Evolutionary conservation across 805 yeast species (phyloP), one percentile per base, ranked within the genome.

Genomic region (Candida koratica): DNA sequence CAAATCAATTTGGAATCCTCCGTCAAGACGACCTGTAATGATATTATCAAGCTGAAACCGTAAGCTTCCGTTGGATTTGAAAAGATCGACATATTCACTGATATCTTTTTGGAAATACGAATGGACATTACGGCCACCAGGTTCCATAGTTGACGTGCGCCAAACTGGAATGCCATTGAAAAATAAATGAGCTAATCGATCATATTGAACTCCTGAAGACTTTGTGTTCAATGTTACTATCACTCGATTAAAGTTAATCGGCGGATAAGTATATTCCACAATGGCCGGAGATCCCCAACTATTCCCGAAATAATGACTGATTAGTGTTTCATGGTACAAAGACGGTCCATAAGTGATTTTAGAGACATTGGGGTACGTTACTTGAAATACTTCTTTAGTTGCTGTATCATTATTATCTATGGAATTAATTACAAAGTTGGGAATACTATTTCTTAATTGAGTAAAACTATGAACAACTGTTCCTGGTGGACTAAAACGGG

Each of bases 91-190:
- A 51, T 74, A 84, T 11, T 61, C 53, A 2, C 88, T 69, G 1
- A 84, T 71, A 52, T 87, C 95, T 52, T 83, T 85, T 19, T 70
- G 61, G 37, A 71, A 60, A 4, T 56, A 49, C 17, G 83, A 74
- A 44, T 65, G 73, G 7, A 73, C 71, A 2, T 60, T 46, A 10
- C 50, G 52, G 28, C 60, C 56, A 30, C 64, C 61, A 3, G 95
- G 95, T 57, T 48, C 80, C 58, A 38, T 78, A 2, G 95, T 87
- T 2, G 90, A 81, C 1, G 86, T 79, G 57, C 95, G 73, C 95
- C 95, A 86, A 25, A 86, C 61, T 44, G 84, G 84, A 11, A 71
- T 64, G 20, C 79, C 84, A 39, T 69, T 68, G 20, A 83, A 56
- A 47, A 71, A 80, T 30, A 84, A 63, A 53, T 81, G 81, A 12